A percentile compares a stretch with the other conserved stretches of the same genome.
These are phyloP conservation scores for Phytophthora aleatoria DNA, from an alignment of 352 stramenopile species.

Conservation along the genomic window DNA sequence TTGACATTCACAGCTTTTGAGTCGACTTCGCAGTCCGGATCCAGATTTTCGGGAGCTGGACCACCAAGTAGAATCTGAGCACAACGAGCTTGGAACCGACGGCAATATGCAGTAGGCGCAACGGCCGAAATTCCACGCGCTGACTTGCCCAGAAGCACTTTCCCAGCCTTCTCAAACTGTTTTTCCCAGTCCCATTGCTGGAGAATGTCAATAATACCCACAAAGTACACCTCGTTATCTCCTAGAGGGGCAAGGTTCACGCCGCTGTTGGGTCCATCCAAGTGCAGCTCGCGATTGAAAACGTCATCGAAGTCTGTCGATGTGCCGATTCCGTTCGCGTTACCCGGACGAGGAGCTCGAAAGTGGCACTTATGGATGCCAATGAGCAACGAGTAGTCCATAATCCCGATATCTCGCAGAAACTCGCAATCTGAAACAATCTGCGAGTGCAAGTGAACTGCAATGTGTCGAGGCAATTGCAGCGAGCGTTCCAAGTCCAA, in stretches of 20 bases:
- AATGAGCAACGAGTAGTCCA: constrained; percentile 82
- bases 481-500: constrained; percentile 59
- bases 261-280: constrained; percentile 22
- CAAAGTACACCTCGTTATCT: constrained; percentile 71
- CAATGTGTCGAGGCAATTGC: constrained; percentile 38
- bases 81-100: constrained; percentile 67
- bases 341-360: constrained; percentile 19
- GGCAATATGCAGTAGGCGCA: constrained; percentile 63
- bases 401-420: constrained; percentile 70
- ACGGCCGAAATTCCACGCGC: constrained; percentile 70
- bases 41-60: constrained; percentile 35
- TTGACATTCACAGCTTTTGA: constrained; percentile 7
- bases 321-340: constrained; percentile 3
- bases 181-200: constrained; percentile 87
- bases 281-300: constrained; percentile 25
- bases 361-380: constrained; percentile 71
- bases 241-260: constrained; percentile 35
- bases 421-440: constrained; percentile 66
- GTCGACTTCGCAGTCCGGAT: constrained; percentile 35
- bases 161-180: constrained; percentile 74
- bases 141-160: constrained; percentile 72
- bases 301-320: constrained; percentile 24
- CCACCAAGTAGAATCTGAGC: constrained; percentile 52
- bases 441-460: constrained; percentile 51
- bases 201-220: constrained; percentile 87